Evolutionary conservation across 1,284 basidiomycete species (phyloP).

Genomic region (Moesziomyces aphidis): DNA sequence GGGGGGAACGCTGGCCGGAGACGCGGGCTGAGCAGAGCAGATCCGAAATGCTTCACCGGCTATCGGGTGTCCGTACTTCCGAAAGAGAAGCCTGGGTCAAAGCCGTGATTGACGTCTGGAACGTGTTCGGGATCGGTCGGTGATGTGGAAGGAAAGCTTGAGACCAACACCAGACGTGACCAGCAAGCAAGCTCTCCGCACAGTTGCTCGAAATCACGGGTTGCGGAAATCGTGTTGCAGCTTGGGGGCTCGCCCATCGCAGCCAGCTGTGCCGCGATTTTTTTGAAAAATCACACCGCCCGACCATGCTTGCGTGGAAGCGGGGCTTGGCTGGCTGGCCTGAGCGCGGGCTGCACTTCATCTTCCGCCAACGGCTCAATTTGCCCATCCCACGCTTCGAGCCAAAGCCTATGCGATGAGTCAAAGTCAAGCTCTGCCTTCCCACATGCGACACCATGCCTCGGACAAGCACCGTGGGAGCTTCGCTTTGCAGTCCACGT

Average conservation of each 20-base stretch:
- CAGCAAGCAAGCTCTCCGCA: too few species aligned
- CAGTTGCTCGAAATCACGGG: background rate
- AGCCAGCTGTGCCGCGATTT: background rate
- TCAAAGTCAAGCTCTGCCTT: background rate
- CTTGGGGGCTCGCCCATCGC: background rate
- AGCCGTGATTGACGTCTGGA: too few species aligned
- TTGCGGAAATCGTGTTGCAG: background rate
- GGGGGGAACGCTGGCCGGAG: too few species aligned
- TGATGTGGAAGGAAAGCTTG: too few species aligned
- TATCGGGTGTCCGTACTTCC: too few species aligned
- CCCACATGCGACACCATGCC: background rate
- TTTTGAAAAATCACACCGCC: background rate
- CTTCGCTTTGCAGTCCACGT: background rate
- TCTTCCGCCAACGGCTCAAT: too few species aligned
- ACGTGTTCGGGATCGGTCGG: too few species aligned
- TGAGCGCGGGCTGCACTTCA: constrained; percentile 5
- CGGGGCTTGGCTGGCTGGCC: constrained; percentile 3
- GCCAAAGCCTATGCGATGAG: background rate
- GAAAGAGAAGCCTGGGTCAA: too few species aligned
- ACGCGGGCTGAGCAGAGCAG: too few species aligned
- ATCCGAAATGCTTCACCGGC: too few species aligned
- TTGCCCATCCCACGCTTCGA: background rate
- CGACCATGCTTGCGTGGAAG: background rate
- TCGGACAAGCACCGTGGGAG: background rate
- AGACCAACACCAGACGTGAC: too few species aligned